These are phyloP conservation scores for Calonectria hongkongensis DNA, from an alignment of 2,329 filamentous ascomycete genomes.

Conservation along the genomic window DNA sequence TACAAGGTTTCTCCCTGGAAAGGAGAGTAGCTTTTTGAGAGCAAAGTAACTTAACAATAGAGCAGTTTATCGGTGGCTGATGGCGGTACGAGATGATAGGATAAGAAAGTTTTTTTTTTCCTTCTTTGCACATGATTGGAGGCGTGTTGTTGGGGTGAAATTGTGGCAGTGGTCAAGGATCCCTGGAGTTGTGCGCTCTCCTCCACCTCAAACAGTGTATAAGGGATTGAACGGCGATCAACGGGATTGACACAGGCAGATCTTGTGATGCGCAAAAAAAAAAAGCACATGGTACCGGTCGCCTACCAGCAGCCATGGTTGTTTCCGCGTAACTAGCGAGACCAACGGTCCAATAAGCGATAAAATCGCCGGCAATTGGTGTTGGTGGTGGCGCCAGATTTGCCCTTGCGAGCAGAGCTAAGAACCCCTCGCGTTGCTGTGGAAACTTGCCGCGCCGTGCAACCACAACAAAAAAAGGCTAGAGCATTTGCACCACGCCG, in stretches of 20 bases:
- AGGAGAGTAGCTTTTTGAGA: neutral
- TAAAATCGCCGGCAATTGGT: constrained; percentile 8
- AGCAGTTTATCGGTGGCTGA: neutral
- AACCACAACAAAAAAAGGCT: constrained; percentile 31
- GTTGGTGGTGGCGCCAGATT: constrained; percentile 30
- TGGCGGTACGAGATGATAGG: neutral
- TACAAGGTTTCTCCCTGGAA: constrained; percentile 11
- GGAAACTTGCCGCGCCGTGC: constrained; percentile 26
- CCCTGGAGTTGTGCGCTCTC: too few species aligned
- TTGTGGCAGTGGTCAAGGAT: neutral
- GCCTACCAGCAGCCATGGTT: neutral
- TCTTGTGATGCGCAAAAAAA: constrained; percentile 2
- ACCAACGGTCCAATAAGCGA: neutral
- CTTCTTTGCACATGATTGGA: neutral
- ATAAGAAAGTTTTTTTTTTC: neutral
- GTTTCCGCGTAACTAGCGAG: neutral
- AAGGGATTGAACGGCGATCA: neutral
- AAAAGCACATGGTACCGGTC: neutral
- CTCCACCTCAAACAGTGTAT: too few species aligned
- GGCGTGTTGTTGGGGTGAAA: constrained; percentile 28
- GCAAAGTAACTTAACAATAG: neutral
- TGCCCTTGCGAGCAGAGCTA: neutral
- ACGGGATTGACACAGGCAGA: neutral
- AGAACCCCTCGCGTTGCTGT: constrained; percentile 15
- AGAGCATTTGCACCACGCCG: too few species aligned